phyloP scores from a whole-genome alignment of 2,329 filamentous ascomycete genomes.

The Erysiphe pulchra region DNA sequence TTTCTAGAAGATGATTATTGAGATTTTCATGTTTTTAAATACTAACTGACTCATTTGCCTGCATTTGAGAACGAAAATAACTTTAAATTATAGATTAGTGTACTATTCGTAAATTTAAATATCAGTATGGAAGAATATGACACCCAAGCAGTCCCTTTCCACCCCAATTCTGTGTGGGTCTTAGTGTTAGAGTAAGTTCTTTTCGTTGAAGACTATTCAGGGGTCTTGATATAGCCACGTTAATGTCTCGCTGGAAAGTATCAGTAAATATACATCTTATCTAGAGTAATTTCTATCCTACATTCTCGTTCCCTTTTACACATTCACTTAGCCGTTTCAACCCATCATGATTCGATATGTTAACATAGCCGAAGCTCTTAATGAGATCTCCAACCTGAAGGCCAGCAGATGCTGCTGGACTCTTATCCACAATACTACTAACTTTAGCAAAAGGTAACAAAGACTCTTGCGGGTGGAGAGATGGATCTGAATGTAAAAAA shows the following conservation, averaged over 20 bases:
- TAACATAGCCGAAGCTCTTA: constrained; percentile 62
- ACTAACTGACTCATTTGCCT: too few species aligned
- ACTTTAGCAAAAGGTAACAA: constrained; percentile 65
- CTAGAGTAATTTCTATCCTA: constrained; percentile 20
- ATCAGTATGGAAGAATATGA: constrained; percentile 57
- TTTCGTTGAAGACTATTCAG: constrained; percentile 12
- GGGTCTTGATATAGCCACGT: constrained; percentile 36
- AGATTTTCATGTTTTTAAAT: too few species aligned
- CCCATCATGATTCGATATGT: constrained; percentile 63
- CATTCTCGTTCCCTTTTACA: constrained; percentile 72
- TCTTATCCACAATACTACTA: constrained; percentile 51
- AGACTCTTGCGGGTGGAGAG: constrained; percentile 14
- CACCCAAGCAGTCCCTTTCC: constrained; percentile 76
- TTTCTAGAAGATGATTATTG: too few species aligned
- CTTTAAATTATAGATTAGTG: too few species aligned
- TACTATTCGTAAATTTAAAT: too few species aligned
- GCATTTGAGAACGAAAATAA: too few species aligned
- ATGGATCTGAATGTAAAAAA: constrained; percentile 12
- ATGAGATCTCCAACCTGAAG: constrained; percentile 60
- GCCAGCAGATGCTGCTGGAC: constrained; percentile 64
- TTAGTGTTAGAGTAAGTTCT: constrained; percentile 46
- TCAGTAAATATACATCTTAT: constrained; percentile 2
- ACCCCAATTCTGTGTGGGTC: constrained; percentile 62
- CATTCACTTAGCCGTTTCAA: constrained; percentile 69
- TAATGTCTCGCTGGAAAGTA: constrained; percentile 31